Conservation (phyloP, 2,329 filamentous ascomycete species). For the Colletotrichum brevisporum region DNA sequence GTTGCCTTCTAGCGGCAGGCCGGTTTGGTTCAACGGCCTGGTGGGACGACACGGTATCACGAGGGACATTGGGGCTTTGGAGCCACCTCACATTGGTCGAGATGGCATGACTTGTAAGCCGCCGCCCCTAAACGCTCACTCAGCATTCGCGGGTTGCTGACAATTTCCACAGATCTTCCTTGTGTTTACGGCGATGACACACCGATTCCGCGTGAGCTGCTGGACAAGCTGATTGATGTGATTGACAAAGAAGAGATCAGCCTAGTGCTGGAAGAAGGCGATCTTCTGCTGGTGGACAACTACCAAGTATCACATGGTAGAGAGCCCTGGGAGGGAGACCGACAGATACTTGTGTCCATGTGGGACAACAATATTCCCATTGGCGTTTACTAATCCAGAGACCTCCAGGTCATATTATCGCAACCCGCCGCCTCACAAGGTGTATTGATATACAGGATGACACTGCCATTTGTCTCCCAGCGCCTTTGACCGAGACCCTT, state of each 20-base stretch:
- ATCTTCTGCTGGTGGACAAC: slow-evolving; percentile 42
- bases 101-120: slow-evolving; percentile 41
- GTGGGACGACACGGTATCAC: slow-evolving; percentile 41
- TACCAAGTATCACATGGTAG: slow-evolving; percentile 40
- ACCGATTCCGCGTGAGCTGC: slow-evolving; percentile 31
- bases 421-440: background rate
- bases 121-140: background rate
- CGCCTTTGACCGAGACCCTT: slow-evolving; percentile 13
- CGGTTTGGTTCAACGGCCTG: slow-evolving; percentile 41
- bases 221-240: slow-evolving; percentile 40
- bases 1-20: slow-evolving; percentile 29
- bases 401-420: no score
- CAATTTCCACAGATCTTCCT: slow-evolving; percentile 24
- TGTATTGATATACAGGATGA: slow-evolving; percentile 15
- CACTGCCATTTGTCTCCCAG: slow-evolving; percentile 17
- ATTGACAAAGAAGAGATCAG: slow-evolving; percentile 42
- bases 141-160: background rate
- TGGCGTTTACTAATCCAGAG: slow-evolving; percentile 2
- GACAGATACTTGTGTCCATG: slow-evolving; percentile 35
- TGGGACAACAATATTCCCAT: slow-evolving; percentile 26
- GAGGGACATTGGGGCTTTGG: slow-evolving; percentile 40
- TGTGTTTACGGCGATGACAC: slow-evolving; percentile 40
- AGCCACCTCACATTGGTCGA: slow-evolving; percentile 40
- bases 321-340: slow-evolving; percentile 37
- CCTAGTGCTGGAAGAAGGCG: slow-evolving; percentile 39